Conservation (phyloP, 345 rosid genomes). For the Rhodamnia argentea region DNA sequence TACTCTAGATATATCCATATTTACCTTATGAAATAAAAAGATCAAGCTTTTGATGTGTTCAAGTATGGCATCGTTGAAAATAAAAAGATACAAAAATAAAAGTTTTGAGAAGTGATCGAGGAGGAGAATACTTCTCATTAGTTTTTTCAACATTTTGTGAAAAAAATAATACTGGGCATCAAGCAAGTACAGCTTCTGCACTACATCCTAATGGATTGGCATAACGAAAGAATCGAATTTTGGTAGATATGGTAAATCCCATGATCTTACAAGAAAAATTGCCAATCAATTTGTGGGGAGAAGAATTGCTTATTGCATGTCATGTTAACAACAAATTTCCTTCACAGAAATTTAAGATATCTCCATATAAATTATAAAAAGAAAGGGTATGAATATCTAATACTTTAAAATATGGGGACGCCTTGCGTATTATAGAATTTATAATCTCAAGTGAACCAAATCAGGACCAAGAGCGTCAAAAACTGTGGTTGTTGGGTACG, state of each 20-base stretch:
- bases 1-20: too few species aligned
- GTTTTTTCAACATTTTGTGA: background rate
- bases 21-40: too few species aligned
- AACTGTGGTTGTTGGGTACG: background rate
- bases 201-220: background rate
- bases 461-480: background rate
- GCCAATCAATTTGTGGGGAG: background rate
- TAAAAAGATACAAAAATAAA: too few species aligned
- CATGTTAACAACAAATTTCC: background rate
- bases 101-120: too few species aligned
- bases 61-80: too few species aligned
- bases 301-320: background rate
- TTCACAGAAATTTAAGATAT: background rate
- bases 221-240: background rate
- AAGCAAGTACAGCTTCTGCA: too few species aligned
- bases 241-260: background rate
- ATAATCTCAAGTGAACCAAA: background rate
- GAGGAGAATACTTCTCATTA: background rate
- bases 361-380: background rate
- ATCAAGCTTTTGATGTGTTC: too few species aligned
- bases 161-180: background rate
- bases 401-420: too few species aligned
- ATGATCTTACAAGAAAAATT: background rate
- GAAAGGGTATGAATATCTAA: background rate
- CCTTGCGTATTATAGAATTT: background rate